Conservation (phyloP, 2,329 filamentous ascomycete species). For the Ophiostoma montium region DNA sequence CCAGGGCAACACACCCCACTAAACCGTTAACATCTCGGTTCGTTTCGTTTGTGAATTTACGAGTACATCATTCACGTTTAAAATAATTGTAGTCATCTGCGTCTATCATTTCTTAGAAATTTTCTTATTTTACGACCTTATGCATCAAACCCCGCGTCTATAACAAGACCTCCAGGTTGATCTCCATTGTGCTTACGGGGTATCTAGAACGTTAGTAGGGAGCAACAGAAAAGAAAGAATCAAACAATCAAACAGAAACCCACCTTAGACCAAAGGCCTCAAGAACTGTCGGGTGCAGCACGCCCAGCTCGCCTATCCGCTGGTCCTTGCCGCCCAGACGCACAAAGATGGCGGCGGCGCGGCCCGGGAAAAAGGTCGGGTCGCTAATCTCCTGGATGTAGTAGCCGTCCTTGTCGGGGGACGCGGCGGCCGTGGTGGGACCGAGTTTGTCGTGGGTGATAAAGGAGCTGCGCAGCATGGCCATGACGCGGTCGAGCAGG, state of each 20-base stretch:
- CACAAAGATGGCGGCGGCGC: slow-evolving; percentile 73
- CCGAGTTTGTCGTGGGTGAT: slow-evolving; percentile 50
- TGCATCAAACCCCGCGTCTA: slow-evolving; percentile 23
- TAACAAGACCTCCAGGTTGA: slow-evolving; percentile 89
- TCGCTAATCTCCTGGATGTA: slow-evolving; percentile 92
- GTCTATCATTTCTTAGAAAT: background rate
- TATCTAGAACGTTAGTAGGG: slow-evolving; percentile 36
- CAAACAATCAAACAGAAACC: slow-evolving; percentile 16
- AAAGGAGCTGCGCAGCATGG: slow-evolving; percentile 80
- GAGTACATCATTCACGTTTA: background rate
- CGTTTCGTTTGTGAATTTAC: background rate
- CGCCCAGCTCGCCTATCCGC: slow-evolving; percentile 80
- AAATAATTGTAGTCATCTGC: background rate
- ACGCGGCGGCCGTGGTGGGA: slow-evolving; percentile 21
- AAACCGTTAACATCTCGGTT: background rate
- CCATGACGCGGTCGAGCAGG: slow-evolving; percentile 76
- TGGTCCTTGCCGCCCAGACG: slow-evolving; percentile 58
- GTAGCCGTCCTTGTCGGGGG: slow-evolving; percentile 58
- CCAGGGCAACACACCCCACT: no score
- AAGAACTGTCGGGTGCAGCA: slow-evolving; percentile 82
- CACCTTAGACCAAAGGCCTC: slow-evolving; percentile 85
- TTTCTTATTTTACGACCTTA: background rate
- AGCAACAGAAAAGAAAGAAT: background rate
- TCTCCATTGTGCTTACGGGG: slow-evolving; percentile 84
- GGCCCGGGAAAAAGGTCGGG: slow-evolving; percentile 76